Conservation (phyloP, 306 rosid species). For the Quercus engelmannii region DNA sequence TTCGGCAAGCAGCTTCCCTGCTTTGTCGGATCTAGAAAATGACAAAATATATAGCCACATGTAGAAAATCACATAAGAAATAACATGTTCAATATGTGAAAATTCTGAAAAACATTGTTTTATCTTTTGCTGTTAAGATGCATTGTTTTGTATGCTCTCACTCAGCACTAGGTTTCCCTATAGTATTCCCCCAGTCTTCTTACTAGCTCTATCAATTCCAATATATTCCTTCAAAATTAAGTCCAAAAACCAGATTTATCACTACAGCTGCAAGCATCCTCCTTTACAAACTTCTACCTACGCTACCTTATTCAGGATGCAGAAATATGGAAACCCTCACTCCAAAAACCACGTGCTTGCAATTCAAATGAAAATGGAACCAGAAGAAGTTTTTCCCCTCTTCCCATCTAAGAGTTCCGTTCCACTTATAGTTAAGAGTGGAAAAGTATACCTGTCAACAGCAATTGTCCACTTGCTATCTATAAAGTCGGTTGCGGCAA, state of each 20-base stretch:
- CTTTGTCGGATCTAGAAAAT: conserved; percentile 61
- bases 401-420: background rate
- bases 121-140: background rate
- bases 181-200: background rate
- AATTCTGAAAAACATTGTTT: background rate
- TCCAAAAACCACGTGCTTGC: too few species aligned
- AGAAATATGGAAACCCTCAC: too few species aligned
- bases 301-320: background rate
- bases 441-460: conserved; percentile 45
- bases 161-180: background rate
- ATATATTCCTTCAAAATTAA: background rate
- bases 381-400: background rate
- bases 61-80: background rate
- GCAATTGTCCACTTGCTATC: conserved; percentile 75
- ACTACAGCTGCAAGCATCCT: background rate
- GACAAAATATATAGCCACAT: background rate
- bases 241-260: background rate
- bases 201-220: background rate
- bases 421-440: background rate
- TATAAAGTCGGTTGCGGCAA: conserved; percentile 54
- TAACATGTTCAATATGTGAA: background rate
- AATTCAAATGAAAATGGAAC: background rate
- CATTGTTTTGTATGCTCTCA: background rate
- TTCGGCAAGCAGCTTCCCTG: conserved; percentile 69
- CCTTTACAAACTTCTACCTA: background rate